A percentile compares a stretch with the other conserved stretches of the same genome.
Evolutionary conservation across 805 yeast genomes (phyloP).

Genomic region (Limtongia smithiae): DNA sequence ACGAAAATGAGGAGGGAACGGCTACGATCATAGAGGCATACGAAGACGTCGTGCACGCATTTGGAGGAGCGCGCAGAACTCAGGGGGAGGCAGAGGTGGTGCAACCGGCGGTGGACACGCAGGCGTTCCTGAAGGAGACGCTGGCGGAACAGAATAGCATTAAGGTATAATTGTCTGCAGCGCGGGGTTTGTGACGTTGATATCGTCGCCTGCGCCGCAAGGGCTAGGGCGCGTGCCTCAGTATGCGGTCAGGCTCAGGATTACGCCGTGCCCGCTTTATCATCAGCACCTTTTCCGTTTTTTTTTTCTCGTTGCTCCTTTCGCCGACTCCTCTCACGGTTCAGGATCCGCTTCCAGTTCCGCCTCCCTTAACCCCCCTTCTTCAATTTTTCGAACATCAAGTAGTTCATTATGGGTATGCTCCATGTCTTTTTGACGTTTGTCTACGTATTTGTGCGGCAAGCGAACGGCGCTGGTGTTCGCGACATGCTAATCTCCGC

Average conservation of each 20-base stretch:
- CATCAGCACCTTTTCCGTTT: constrained; percentile 20
- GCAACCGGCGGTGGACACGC: constrained; percentile 4
- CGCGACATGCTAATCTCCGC: background rate
- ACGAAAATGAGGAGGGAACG: background rate
- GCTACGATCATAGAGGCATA: constrained; percentile 21
- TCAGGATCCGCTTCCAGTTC: constrained; percentile 6
- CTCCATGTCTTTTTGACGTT: constrained; percentile 28
- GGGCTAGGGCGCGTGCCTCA: too few relatives aligned
- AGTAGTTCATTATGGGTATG: constrained; percentile 36
- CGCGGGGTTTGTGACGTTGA: too few relatives aligned
- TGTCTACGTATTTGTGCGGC: too few relatives aligned
- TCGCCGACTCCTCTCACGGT: constrained; percentile 26
- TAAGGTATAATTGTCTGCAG: background rate
- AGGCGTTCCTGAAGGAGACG: constrained; percentile 20
- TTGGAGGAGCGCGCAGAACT: constrained; percentile 9
- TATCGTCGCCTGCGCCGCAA: too few relatives aligned
- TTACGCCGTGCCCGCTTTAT: background rate
- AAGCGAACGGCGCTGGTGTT: too few relatives aligned
- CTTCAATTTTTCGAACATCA: constrained; percentile 8
- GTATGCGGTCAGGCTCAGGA: too few relatives aligned
- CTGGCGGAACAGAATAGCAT: constrained; percentile 17
- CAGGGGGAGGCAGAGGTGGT: constrained; percentile 8
- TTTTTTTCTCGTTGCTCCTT: constrained; percentile 11
- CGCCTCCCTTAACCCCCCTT: constrained; percentile 3
- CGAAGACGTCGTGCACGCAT: constrained; percentile 27